Percentiles rank a stretch among this genome's conserved stretches.
phyloP scores from a whole-genome alignment of 805 yeast species.

The Cyberlindnera bimundalis region DNA sequence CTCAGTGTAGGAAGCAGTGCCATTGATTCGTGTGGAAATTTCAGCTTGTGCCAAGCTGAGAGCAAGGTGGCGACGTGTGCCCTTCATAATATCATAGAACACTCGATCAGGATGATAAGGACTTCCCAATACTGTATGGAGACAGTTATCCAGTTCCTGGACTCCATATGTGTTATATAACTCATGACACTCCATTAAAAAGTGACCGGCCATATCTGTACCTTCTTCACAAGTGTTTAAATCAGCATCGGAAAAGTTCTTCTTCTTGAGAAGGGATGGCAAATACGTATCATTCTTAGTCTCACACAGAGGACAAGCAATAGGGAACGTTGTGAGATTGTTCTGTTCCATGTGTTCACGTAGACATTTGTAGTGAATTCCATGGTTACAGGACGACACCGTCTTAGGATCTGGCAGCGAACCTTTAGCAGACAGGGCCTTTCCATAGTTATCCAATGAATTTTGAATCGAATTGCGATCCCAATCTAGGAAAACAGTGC shows the following conservation, averaged over 20 bases:
- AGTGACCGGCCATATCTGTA: background rate
- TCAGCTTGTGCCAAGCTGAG: slow-evolving; percentile 57
- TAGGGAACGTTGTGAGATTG: slow-evolving; percentile 52
- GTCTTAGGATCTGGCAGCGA: slow-evolving; percentile 8
- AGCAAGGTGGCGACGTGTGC: slow-evolving; percentile 30
- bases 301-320: slow-evolving; percentile 88
- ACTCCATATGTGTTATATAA: slow-evolving; percentile 2
- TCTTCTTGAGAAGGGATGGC: slow-evolving; percentile 44
- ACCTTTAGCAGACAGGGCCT: slow-evolving; percentile 19
- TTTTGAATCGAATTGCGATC: slow-evolving; percentile 20
- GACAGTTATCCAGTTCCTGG: slow-evolving; percentile 4
- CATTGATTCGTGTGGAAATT: slow-evolving; percentile 50
- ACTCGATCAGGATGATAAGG: slow-evolving; percentile 3
- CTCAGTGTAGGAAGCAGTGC: slow-evolving; percentile 29
- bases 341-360: slow-evolving; percentile 53
- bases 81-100: slow-evolving; percentile 1
- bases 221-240: slow-evolving; percentile 1
- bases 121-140: slow-evolving; percentile 3
- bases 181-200: slow-evolving; percentile 5
- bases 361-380: slow-evolving; percentile 83
- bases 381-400: slow-evolving; percentile 81
- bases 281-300: slow-evolving; percentile 73
- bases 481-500: slow-evolving; percentile 23
- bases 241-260: slow-evolving; percentile 30
- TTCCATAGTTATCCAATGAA: slow-evolving; percentile 29